phyloP scores from a whole-genome alignment of 257 asterid species.

The Coffea canephora region DNA sequence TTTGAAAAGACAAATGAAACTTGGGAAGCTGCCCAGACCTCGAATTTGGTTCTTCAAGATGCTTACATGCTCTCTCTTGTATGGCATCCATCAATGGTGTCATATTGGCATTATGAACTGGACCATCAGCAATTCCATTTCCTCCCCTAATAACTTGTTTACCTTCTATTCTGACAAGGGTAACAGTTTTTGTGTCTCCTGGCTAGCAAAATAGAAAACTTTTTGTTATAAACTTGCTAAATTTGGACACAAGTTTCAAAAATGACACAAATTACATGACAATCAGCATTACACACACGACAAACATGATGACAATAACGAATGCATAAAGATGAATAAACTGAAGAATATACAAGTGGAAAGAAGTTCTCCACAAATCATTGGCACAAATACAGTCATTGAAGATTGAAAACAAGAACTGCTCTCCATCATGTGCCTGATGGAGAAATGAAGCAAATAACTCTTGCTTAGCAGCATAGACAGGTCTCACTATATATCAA shows the following conservation, averaged over 20 bases:
- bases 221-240: constrained; percentile 12
- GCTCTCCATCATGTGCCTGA: background rate
- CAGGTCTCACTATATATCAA: background rate
- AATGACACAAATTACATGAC: background rate
- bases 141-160: constrained; percentile 80
- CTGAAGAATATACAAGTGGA: background rate
- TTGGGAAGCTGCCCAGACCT: constrained; percentile 41
- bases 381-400: background rate
- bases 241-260: constrained; percentile 5
- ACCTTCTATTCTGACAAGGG: constrained; percentile 81
- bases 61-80: constrained; percentile 44
- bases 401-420: background rate
- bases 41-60: constrained; percentile 52
- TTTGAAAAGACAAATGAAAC: constrained; percentile 11
- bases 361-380: background rate
- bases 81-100: constrained; percentile 50
- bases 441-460: background rate
- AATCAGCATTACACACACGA: background rate
- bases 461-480: background rate
- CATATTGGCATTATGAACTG: constrained; percentile 42
- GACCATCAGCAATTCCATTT: constrained; percentile 70
- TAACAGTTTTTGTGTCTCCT: constrained; percentile 91
- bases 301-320: background rate
- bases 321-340: background rate
- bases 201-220: constrained; percentile 51